A percentile compares a stretch with the other conserved stretches of the same genome.
Conservation (phyloP, 371 early-diverging fungal species). For the Astathelohania contejeani region DNA sequence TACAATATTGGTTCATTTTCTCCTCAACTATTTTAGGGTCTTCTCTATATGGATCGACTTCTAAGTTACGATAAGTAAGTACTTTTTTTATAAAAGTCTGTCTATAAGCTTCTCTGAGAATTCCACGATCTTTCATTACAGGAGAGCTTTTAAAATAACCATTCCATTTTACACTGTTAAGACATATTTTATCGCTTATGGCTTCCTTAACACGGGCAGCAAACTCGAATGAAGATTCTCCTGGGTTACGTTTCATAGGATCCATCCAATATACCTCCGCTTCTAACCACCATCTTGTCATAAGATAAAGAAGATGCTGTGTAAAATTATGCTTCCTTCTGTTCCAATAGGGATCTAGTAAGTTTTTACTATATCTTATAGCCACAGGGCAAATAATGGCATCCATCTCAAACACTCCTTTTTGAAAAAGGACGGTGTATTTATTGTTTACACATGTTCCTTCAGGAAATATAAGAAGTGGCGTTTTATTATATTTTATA, state of each 20-base stretch:
- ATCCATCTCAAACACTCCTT: conserved; percentile 66
- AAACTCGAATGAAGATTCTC: conserved; percentile 48
- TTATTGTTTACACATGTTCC: conserved; percentile 71
- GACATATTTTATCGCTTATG: conserved; percentile 37
- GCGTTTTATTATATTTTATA: conserved; percentile 45
- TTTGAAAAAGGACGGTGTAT: conserved; percentile 64
- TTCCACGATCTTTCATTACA: conserved; percentile 49
- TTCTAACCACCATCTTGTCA: conserved; percentile 56
- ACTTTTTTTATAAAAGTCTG: neutral
- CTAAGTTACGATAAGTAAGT: too few species aligned
- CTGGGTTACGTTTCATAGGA: conserved; percentile 13
- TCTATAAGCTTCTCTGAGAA: conserved; percentile 24
- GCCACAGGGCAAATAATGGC: conserved; percentile 57
- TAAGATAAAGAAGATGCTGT: conserved; percentile 57
- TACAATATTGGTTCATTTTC: too few species aligned
- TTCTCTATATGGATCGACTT: too few species aligned
- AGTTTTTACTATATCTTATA: conserved; percentile 54
- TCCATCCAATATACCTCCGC: conserved; percentile 51
- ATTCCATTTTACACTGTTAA: conserved; percentile 50
- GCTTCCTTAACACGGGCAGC: conserved; percentile 41
- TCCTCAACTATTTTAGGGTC: too few species aligned
- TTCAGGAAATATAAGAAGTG: conserved; percentile 67
- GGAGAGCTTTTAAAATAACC: conserved; percentile 52
- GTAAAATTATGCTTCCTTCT: conserved; percentile 56
- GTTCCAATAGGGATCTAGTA: conserved; percentile 61